These are phyloP conservation scores for Canavalia ensiformis DNA, from an alignment of 306 rosid species.

Conservation along the genomic window DNA sequence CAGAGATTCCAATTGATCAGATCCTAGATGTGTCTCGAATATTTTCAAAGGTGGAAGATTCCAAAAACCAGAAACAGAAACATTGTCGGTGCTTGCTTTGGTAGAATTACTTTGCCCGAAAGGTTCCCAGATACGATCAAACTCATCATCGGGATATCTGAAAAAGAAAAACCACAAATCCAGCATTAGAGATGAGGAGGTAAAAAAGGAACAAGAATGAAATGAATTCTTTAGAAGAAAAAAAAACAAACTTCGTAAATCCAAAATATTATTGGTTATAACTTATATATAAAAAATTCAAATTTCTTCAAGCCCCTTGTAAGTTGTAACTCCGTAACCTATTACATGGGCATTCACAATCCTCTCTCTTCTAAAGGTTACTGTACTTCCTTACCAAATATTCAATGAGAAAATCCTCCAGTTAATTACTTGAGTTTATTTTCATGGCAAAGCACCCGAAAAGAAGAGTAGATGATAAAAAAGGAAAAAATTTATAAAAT, in stretches of 20 bases:
- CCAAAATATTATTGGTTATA: slow-evolving; percentile 6
- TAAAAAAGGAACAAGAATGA: not conserved
- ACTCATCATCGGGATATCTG: slow-evolving; percentile 91
- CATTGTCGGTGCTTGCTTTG: slow-evolving; percentile 55
- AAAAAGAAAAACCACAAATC: not conserved
- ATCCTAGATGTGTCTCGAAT: slow-evolving; percentile 68
- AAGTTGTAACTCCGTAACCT: slow-evolving; percentile 13
- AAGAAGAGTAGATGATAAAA: too few species aligned
- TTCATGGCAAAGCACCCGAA: not conserved
- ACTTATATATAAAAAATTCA: not conserved
- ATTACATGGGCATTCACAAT: slow-evolving; percentile 19
- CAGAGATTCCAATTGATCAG: slow-evolving; percentile 54
- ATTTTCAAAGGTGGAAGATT: slow-evolving; percentile 79
- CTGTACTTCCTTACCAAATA: not conserved
- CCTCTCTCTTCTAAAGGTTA: slow-evolving; percentile 16
- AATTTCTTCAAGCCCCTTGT: not conserved
- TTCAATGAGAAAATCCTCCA: not conserved
- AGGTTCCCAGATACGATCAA: slow-evolving; percentile 83
- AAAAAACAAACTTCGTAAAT: slow-evolving; percentile 4
- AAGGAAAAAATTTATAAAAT: too few species aligned
- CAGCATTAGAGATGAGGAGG: slow-evolving; percentile 12
- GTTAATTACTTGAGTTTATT: not conserved
- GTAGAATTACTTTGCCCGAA: slow-evolving; percentile 52
- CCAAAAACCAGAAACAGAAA: slow-evolving; percentile 85
- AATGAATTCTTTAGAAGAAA: not conserved